A percentile compares a stretch with the other conserved stretches of the same genome.
These are phyloP conservation scores for Sporothrix globosa DNA, from an alignment of 2,329 filamentous ascomycete genomes.

Conservation along the genomic window DNA sequence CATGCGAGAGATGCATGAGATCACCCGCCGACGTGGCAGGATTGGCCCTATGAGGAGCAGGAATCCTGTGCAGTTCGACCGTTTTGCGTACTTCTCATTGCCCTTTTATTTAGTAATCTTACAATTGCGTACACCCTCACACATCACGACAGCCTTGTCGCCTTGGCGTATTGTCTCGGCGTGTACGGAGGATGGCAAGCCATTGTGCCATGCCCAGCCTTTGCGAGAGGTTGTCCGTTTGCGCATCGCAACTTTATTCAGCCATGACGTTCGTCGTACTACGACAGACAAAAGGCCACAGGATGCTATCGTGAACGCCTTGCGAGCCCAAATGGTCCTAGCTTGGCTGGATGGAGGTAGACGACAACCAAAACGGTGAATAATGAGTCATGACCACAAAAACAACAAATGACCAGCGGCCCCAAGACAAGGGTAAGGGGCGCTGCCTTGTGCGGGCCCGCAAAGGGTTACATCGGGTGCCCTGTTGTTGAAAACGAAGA, in stretches of 20 bases:
- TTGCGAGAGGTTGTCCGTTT: neutral
- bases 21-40: constrained; percentile 15
- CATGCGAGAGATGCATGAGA: constrained; percentile 14
- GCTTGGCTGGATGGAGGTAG: neutral
- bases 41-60: constrained; percentile 6
- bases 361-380: neutral
- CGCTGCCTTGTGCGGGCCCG: constrained; percentile 1
- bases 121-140: too few species aligned
- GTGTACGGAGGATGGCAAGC: neutral
- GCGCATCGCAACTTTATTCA: constrained; percentile 12
- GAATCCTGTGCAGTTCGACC: neutral
- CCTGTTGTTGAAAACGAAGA: neutral
- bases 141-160: constrained; percentile 9
- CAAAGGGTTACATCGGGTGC: constrained; percentile 18
- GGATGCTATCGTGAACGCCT: constrained; percentile 1
- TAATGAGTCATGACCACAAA: neutral
- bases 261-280: too few species aligned
- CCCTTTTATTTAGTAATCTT: neutral
- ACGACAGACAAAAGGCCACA: too few species aligned
- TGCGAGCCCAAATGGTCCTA: neutral
- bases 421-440: too few species aligned
- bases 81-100: neutral
- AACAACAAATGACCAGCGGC: neutral
- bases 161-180: neutral
- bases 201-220: neutral